These are phyloP conservation scores for Wickerhamomyces mucosus DNA, from an alignment of 805 yeast species.

Conservation along the genomic window DNA sequence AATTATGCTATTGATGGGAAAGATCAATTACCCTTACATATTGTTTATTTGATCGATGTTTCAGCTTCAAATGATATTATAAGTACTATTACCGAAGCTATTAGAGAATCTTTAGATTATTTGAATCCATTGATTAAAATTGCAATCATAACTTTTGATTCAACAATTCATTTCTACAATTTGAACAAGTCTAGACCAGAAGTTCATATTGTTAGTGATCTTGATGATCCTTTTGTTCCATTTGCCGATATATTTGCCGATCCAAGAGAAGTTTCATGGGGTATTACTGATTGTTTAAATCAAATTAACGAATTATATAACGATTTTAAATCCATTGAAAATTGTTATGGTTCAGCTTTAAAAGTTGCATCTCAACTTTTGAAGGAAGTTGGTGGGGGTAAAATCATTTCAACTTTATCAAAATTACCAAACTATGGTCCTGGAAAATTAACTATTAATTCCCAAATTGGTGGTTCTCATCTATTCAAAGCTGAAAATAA, in stretches of 20 bases:
- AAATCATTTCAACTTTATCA: slow-evolving; percentile 59
- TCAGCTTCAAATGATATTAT: slow-evolving; percentile 54
- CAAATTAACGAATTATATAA: slow-evolving; percentile 40
- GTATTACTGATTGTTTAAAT: slow-evolving; percentile 60
- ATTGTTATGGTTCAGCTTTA: slow-evolving; percentile 74
- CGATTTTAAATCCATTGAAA: slow-evolving; percentile 37
- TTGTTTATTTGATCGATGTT: slow-evolving; percentile 67
- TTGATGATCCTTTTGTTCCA: slow-evolving; percentile 78
- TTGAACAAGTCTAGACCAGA: slow-evolving; percentile 47
- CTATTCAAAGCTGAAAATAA: slow-evolving; percentile 50
- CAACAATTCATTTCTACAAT: slow-evolving; percentile 62
- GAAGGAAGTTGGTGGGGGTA: slow-evolving; percentile 69
- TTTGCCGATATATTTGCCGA: slow-evolving; percentile 70
- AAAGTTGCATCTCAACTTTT: slow-evolving; percentile 58
- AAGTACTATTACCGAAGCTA: slow-evolving; percentile 57
- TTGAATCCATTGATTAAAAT: slow-evolving; percentile 28
- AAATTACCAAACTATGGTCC: slow-evolving; percentile 75
- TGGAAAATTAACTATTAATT: slow-evolving; percentile 42
- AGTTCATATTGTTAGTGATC: slow-evolving; percentile 55
- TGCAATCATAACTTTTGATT: slow-evolving; percentile 71
- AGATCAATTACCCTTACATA: slow-evolving; percentile 45
- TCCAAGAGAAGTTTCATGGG: slow-evolving; percentile 53
- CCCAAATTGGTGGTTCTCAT: slow-evolving; percentile 31
- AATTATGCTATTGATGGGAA: slow-evolving; percentile 48
- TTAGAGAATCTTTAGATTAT: slow-evolving; percentile 39